Evolutionary conservation across 192 early-diverging fungal genomes (phyloP), one percentile per base, ranked within the genome.

Genomic region (Fimicolochytrium jonesii): DNA sequence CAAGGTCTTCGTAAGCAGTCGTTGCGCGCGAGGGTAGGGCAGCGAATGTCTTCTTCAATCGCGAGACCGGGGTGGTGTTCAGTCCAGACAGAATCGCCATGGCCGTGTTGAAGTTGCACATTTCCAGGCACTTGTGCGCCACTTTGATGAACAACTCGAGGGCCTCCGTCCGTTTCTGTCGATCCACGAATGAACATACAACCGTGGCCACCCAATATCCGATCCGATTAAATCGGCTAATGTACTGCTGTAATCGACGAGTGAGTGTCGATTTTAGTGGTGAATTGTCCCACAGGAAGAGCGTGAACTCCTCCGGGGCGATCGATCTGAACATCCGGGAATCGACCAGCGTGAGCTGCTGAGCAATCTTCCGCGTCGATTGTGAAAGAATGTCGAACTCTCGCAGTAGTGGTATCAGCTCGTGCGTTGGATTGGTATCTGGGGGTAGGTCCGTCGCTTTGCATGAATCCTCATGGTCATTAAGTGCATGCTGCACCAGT

Each of bases 71-170:
- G 1, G 68, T 46, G 7, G 67, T 75, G 61, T 70, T 75, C 54
- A 75, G 45, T 2, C 73, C 73, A 2, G 73, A 75, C 7, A 68
- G 56, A 53, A 75, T 75, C 9, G 73, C 73, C 73, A 75, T 75
- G 11, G 73, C 66, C 25, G 63, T 63, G 49, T 75, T 75, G 43
- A 63, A 75, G 42, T 75, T 75, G 20, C 59, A 57, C 7, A 54
- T n/a, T 30, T 73, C 68, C 47, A 71, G 20, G 48, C 68, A 66
- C 22, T 56, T 34, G 26, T 59, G 50, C n/a, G 66, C 66, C 3
- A 73, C 51, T 29, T 57, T 74, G 25, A 72, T 61, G 56, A 72
- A 48, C 34, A 50, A 68, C 39, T 68, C 70, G 22, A 68, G 2
- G 13, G 60, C 66, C 20, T 56, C 53, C 29, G 59, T 48, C n/a